These are phyloP conservation scores for Sordariomycetes sp. DNA, from an alignment of 2,329 filamentous ascomycete species.

Conservation along the genomic window DNA sequence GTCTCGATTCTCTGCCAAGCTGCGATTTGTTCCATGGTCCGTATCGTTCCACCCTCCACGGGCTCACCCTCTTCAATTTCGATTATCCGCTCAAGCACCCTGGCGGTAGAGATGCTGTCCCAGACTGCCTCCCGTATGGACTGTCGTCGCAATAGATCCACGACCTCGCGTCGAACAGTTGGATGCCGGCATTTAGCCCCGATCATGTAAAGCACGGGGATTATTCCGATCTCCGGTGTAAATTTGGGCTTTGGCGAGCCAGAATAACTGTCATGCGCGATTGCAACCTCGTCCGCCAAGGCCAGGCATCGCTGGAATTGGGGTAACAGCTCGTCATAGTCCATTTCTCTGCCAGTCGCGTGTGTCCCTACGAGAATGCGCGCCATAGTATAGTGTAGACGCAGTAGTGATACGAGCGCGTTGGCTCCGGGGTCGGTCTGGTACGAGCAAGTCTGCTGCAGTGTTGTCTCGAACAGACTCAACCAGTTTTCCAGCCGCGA, in stretches of 20 bases:
- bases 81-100: slow-evolving; percentile 20
- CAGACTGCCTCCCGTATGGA: slow-evolving; percentile 21
- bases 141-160: slow-evolving; percentile 14
- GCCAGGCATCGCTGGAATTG: slow-evolving; percentile 17
- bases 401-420: slow-evolving; percentile 16
- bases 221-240: slow-evolving; percentile 20
- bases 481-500: slow-evolving; percentile 16
- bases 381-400: slow-evolving; percentile 18
- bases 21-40: slow-evolving; percentile 16
- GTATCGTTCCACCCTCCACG: slow-evolving; percentile 6
- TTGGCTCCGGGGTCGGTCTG: slow-evolving; percentile 6
- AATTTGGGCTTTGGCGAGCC: slow-evolving; percentile 15
- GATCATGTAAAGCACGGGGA: slow-evolving; percentile 23
- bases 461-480: slow-evolving; percentile 14
- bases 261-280: slow-evolving; percentile 12
- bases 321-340: slow-evolving; percentile 17
- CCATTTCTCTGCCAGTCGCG: slow-evolving; percentile 16
- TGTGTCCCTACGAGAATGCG: slow-evolving; percentile 14
- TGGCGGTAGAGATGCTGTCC: slow-evolving; percentile 19
- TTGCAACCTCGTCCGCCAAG: slow-evolving; percentile 12
- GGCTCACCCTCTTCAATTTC: slow-evolving; percentile 22
- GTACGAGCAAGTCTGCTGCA: slow-evolving; percentile 8
- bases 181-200: slow-evolving; percentile 26
- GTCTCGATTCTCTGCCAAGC: slow-evolving; percentile 17
- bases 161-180: slow-evolving; percentile 16